A percentile compares a stretch with the other conserved stretches of the same genome.
phyloP scores from a whole-genome alignment of 2,329 filamentous ascomycete genomes.

The Trichoderma sp. region DNA sequence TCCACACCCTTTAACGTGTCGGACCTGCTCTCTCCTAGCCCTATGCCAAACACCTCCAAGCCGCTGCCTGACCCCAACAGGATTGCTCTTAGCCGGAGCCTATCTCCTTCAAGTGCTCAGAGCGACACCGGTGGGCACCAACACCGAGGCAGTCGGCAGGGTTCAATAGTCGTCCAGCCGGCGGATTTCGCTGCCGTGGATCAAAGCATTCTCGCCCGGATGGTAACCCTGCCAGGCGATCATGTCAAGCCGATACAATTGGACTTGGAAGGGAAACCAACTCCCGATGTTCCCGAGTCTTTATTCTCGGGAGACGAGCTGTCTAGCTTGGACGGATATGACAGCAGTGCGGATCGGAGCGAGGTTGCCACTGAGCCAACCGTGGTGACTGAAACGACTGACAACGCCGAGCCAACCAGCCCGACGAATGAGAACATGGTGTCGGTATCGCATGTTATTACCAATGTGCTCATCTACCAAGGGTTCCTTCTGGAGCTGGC shows the following conservation, averaged over 20 bases:
- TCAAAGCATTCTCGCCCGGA: slow-evolving; percentile 57
- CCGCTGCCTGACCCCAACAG: slow-evolving; percentile 37
- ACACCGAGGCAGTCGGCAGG: slow-evolving; percentile 34
- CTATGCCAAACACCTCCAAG: slow-evolving; percentile 41
- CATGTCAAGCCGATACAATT: slow-evolving; percentile 49
- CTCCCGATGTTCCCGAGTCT: slow-evolving; percentile 26
- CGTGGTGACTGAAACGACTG: slow-evolving; percentile 25
- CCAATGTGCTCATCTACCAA: slow-evolving; percentile 76
- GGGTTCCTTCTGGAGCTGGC: slow-evolving; percentile 77
- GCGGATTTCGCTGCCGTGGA: slow-evolving; percentile 64
- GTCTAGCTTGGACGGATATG: slow-evolving; percentile 24
- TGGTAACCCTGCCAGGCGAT: slow-evolving; percentile 48
- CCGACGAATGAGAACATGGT: slow-evolving; percentile 41
- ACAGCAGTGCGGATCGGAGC: slow-evolving; percentile 20
- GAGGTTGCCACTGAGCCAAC: slow-evolving; percentile 26
- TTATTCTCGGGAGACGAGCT: slow-evolving; percentile 21
- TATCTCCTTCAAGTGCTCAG: slow-evolving; percentile 40
- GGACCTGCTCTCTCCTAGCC: slow-evolving; percentile 31
- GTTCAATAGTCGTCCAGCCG: slow-evolving; percentile 47
- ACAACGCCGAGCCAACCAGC: slow-evolving; percentile 20
- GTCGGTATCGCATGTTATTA: slow-evolving; percentile 74
- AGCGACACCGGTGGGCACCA: slow-evolving; percentile 27
- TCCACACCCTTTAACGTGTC: slow-evolving; percentile 30
- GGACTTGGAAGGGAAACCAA: slow-evolving; percentile 38
- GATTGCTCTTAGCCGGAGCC: slow-evolving; percentile 38